Evolutionary conservation across 1,139 yeast species (phyloP).

Genomic region (Suhomyces ambrosiae): DNA sequence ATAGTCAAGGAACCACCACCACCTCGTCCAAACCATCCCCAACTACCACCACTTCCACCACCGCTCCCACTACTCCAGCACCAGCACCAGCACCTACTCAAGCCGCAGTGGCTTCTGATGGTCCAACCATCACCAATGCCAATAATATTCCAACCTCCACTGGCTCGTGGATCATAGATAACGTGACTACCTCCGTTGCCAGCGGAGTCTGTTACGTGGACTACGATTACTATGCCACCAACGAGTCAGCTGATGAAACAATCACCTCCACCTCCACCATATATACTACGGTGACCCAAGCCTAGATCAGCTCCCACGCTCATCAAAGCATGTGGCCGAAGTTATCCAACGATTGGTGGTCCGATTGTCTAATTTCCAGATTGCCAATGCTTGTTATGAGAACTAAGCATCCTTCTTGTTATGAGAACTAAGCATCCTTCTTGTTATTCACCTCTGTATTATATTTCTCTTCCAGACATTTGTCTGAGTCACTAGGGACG

Average conservation of each 20-base stretch:
- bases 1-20: conserved; percentile 4
- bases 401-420: conserved; percentile 15
- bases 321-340: conserved; percentile 5
- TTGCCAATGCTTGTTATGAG: conserved; percentile 15
- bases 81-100: conserved; percentile 14
- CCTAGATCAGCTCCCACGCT: conserved; percentile 5
- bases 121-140: conserved; percentile 37
- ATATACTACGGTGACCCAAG: conserved; percentile 38
- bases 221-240: conserved; percentile 44
- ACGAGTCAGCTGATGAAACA: conserved; percentile 33
- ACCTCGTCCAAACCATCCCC: conserved; percentile 4
- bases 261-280: conserved; percentile 42
- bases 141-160: conserved; percentile 37
- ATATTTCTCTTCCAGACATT: conserved; percentile 8
- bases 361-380: conserved; percentile 9
- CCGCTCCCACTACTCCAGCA: conserved; percentile 13
- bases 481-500: conserved; percentile 11
- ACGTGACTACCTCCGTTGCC: conserved; percentile 36
- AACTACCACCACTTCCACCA: conserved; percentile 10
- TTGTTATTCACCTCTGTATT: conserved; percentile 11
- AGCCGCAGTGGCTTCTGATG: conserved; percentile 18
- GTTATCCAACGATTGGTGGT: conserved; percentile 7
- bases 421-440: conserved; percentile 15
- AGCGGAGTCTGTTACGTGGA: conserved; percentile 43
- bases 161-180: conserved; percentile 42